Base-by-base conservation (phyloP, 192 early-diverging fungal genomes). In the Umbelopsis sp. region DNA sequence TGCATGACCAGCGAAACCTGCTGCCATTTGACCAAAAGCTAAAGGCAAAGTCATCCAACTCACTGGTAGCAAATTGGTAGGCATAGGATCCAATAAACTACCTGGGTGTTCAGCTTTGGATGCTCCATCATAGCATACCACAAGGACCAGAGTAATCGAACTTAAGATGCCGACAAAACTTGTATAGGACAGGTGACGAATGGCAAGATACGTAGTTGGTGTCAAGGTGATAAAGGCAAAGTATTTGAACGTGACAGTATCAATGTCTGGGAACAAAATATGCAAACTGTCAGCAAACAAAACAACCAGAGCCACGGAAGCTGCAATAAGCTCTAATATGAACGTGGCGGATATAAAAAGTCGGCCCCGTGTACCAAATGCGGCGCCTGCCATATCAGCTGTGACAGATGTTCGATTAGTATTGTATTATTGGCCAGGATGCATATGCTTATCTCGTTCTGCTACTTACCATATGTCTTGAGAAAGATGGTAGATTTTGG, bases 1-100 rank as follows among this genome's bases (percentile, higher is more conserved):
- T 17, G 88, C 86, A 76, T 91, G 90, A 66, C 87, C 87, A 59
- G 83, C 84, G 73, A 86, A 86, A 34, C 83, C 85, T 25, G 80
- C 82, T 78, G 90, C 81, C 44, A 87, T 73, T 22, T 89, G 68
- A 43, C 88, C 88, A 69, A 89, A 78, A 14, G 80, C 74, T 45
- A 89, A 69, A 16, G 85, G 81, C 3, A 88, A 56, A 29, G 66
- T 51, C 22, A 65, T 36, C 72, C 69, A 77, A 31, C 45, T 51
- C 21, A 20, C 14, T 1, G 87, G 85, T 65, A 74, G 83, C 44
- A 84, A 4, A 14, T 72, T 69, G 21, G 85, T 90, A 24, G 66
- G 34, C 51, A 85, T 83, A 7, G 83, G 85, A 31, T 86, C 77
- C 67, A 71, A 70, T 17, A 92, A 53, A 34, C 85, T 87, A 36